Conservation (phyloP, 257 asterid genomes). For the Nicotiana tabacum region DNA sequence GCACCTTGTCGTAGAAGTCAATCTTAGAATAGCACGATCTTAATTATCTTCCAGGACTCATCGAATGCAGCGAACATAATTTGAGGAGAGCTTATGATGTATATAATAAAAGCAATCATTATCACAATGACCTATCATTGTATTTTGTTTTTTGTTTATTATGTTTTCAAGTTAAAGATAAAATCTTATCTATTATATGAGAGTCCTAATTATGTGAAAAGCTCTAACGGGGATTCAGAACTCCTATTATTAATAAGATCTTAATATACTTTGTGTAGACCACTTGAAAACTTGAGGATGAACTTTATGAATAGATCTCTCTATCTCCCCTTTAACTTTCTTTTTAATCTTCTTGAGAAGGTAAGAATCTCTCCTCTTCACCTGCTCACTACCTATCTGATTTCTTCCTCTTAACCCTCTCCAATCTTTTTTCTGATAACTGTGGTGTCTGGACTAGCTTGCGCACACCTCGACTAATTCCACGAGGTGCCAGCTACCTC, state of each 20-base stretch:
- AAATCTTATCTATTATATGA: neutral
- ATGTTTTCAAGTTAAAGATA: neutral
- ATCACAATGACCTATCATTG: neutral
- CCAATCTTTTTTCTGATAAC: too few species aligned
- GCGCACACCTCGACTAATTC: too few species aligned
- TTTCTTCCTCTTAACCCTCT: neutral
- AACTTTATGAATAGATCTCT: neutral
- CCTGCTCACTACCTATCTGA: neutral
- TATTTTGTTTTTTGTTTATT: neutral
- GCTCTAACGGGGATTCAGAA: neutral
- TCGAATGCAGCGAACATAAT: neutral
- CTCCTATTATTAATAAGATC: neutral
- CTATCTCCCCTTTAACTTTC: too few species aligned
- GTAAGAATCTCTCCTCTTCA: neutral
- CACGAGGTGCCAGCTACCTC: too few species aligned
- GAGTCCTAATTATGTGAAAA: neutral
- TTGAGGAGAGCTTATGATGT: neutral
- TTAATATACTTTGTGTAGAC: neutral
- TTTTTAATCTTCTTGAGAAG: too few species aligned
- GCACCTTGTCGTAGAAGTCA: neutral
- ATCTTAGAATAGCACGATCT: neutral
- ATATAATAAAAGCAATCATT: neutral
- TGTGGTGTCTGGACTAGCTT: too few species aligned
- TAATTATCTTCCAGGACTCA: neutral
- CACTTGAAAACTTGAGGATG: neutral